Evolutionary conservation across 1,284 basidiomycete species (phyloP), one percentile per base, ranked within the genome.

Genomic region (Phylloporus sp.): DNA sequence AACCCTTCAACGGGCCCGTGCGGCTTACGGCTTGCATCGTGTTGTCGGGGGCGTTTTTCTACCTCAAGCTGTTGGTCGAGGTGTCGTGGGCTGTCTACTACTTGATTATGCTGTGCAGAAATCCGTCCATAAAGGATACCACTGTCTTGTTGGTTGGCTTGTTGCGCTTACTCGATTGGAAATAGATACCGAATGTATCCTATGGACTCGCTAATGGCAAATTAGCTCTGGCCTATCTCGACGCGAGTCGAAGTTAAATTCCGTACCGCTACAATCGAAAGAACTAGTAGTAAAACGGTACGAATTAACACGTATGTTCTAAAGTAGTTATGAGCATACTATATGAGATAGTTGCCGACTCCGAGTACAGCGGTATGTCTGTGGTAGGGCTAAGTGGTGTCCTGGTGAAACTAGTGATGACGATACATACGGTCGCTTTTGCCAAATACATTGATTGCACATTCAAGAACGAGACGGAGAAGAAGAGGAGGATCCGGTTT

Each of bases 41-140:
- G 52, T 39, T 78, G 25, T 74, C 74, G 0, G 75, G 71, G 52
- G 68, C 66, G 53, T 77, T 77, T 64, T 77, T 79, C 64, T 77
- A 79, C 39, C 63, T 77, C n/a, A 77, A 71, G n/a, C 43, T 77
- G 62, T 61, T 77, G 41, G 60, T 79, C 53, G 75, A 77, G 66
- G 39, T 79, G 29, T 74, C 75, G 35, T 77, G 77, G 76, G 77
- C 75, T 4, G 66, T 72, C 45, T 78, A 78, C 61, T 79, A 75
- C 60, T 39, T 79, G 69, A 43, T 74, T 53, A 66, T 69, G 73
- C 52, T 79, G 64, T 78, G 70, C 69, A 75, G 71, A 63, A 77
- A 70, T 29, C 77, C 75, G 27, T 72, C 75, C 3, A 27, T 79
- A 12, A 74, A 74, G 70, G 77, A 77, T 35, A 68, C 70, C 15